These are phyloP conservation scores for Tephrocybe sp. DNA, from an alignment of 768 basidiomycete species.

Conservation along the genomic window DNA sequence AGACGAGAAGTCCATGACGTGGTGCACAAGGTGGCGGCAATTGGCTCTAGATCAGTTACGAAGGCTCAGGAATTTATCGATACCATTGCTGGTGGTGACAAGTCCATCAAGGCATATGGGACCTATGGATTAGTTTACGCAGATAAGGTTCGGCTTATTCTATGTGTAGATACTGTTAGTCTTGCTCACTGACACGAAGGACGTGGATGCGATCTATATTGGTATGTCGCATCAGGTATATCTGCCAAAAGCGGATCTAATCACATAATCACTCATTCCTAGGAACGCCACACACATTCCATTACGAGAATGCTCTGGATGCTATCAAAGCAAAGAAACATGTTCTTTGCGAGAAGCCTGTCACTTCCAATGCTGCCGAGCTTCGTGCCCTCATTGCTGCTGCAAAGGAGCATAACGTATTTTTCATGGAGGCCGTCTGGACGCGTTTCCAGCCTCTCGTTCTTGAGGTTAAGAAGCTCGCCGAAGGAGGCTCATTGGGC, in stretches of 20 bases:
- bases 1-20: conserved; percentile 72
- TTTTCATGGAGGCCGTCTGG: conserved; percentile 94
- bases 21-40: conserved; percentile 65
- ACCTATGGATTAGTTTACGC: conserved; percentile 73
- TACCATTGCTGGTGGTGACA: conserved; percentile 46
- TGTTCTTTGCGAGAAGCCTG: conserved; percentile 88
- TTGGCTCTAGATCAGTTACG: conserved; percentile 72
- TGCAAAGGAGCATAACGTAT: conserved; percentile 76
- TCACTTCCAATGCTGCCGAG: conserved; percentile 76
- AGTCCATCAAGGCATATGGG: conserved; percentile 65
- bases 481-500: conserved; percentile 65
- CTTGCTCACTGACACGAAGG: conserved; percentile 29
- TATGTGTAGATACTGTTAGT: neutral
- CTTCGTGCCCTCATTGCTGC: conserved; percentile 69
- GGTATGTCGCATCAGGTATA: conserved; percentile 34
- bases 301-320: conserved; percentile 75
- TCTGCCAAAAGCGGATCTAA: neutral
- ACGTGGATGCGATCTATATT: conserved; percentile 79
- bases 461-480: conserved; percentile 61
- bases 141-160: conserved; percentile 48
- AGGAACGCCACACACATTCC: conserved; percentile 86
- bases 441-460: conserved; percentile 78
- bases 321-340: conserved; percentile 81
- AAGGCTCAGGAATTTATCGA: conserved; percentile 74
- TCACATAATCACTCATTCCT: neutral